Conservation (phyloP, 1,284 basidiomycete genomes). For the Ganoderma leucocontextum region DNA sequence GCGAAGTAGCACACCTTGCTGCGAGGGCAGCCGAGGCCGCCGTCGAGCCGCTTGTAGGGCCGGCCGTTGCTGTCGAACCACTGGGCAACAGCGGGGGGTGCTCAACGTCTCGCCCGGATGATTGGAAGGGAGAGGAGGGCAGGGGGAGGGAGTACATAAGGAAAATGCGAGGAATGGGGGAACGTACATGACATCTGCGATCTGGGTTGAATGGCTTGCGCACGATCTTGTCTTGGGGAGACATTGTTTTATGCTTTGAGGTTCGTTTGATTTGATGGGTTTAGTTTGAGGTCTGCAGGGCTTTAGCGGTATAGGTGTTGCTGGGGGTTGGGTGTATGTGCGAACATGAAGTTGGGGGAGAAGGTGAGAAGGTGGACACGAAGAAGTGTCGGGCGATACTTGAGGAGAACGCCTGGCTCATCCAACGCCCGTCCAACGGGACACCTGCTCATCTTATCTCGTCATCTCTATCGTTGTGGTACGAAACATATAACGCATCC, state of each 20-base stretch:
- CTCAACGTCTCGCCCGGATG: slow-evolving; percentile 12
- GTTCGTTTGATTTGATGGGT: not conserved
- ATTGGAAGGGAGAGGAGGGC: not conserved
- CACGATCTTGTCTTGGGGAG: slow-evolving; percentile 20
- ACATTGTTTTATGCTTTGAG: slow-evolving; percentile 4
- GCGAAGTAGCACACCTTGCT: slow-evolving; percentile 28
- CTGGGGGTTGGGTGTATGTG: not conserved
- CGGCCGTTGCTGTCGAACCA: slow-evolving; percentile 32
- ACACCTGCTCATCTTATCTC: not conserved
- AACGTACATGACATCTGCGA: slow-evolving; percentile 32
- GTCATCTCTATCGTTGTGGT: not conserved
- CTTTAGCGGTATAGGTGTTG: not conserved
- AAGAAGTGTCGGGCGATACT: not conserved
- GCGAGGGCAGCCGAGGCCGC: slow-evolving; percentile 29
- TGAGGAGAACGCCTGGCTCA: not conserved
- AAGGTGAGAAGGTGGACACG: not conserved
- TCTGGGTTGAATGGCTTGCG: slow-evolving; percentile 30
- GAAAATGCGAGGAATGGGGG: not conserved
- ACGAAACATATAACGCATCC: not conserved
- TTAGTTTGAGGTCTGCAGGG: not conserved
- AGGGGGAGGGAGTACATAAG: not conserved
- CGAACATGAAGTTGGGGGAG: not conserved
- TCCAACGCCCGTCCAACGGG: not conserved
- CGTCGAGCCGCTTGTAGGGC: slow-evolving; percentile 27
- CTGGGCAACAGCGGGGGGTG: slow-evolving; percentile 13